A percentile compares a stretch with the other conserved stretches of the same genome.
Conservation (phyloP, 495 filamentous ascomycete genomes). For the Chaetomium tenue region DNA sequence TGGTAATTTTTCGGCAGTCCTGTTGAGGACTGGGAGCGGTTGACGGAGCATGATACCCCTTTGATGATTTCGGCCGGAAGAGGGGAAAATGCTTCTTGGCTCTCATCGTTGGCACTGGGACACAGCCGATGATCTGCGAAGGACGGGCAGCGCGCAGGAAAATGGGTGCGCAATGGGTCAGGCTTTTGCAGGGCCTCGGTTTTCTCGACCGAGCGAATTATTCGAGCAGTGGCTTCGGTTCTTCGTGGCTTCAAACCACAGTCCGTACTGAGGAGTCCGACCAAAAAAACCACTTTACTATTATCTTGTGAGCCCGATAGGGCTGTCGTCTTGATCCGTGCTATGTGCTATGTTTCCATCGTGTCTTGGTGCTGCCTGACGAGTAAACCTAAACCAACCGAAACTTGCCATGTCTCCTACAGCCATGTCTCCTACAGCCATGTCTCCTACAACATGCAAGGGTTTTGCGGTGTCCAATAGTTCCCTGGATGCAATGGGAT, state of each 20-base stretch:
- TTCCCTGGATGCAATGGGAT: too few relatives aligned
- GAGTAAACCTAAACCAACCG: too few relatives aligned
- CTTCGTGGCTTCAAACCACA: constrained; percentile 30
- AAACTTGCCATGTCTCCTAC: too few relatives aligned
- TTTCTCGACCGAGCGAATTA: constrained; percentile 21
- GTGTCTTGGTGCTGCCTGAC: neutral
- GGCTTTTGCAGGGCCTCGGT: constrained; percentile 31
- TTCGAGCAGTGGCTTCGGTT: constrained; percentile 28
- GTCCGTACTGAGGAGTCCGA: constrained; percentile 38
- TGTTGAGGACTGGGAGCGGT: constrained; percentile 30
- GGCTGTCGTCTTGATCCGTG: neutral
- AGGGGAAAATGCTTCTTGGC: constrained; percentile 31
- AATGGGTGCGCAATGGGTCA: constrained; percentile 27
- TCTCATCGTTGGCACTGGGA: constrained; percentile 34
- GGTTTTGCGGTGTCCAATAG: too few relatives aligned
- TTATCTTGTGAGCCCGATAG: constrained; percentile 10
- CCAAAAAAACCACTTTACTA: constrained; percentile 39
- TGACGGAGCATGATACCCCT: constrained; percentile 45
- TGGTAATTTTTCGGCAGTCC: constrained; percentile 47
- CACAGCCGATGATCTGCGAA: constrained; percentile 28
- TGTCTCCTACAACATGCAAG: too few relatives aligned
- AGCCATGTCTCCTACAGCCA: too few relatives aligned
- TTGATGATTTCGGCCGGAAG: constrained; percentile 30
- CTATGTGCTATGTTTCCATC: neutral
- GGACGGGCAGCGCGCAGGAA: constrained; percentile 21